Base-by-base conservation (phyloP, 1,139 yeast genomes). In the Entelexis sorbosivorans region DNA sequence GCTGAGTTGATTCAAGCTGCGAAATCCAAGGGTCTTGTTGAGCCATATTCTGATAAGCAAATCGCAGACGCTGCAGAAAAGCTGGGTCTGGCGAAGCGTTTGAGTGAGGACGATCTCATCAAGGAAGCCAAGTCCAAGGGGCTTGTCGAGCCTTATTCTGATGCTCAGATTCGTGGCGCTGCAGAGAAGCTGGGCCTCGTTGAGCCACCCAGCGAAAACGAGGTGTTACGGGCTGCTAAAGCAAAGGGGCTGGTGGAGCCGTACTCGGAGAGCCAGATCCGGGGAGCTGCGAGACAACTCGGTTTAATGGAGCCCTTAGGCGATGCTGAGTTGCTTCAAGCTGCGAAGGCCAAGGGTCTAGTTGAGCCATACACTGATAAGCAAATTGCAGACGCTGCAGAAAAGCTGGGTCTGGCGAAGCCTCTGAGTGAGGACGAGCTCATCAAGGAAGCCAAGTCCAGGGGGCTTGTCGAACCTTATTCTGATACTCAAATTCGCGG, bases 11-110 rank as follows among this genome's bases (percentile, higher is more conserved):
- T 38, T 2, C 24, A 31, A 10, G 22, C 32, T 24, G 49, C 47
- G 47, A 54, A 39, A 39, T 47, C 47, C 40, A 59, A 56, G 40
- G 69, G 64, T 32, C 60, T 63, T 34, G 61, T 60, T 8, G 44
- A 50, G n/a, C 59, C 59, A 1, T 48, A 36, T 8, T 17, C 47
- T 8, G 48, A 54, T 1, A 26, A 19, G 5, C 51, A 56, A 32
- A 32, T 57, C 17, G 7, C 31, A 1, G 17, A 17, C 11, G 36
- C 28, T n/a, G 58, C 59, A 8, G 33, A 20, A 13, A 14, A 20
- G 6, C 33, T 45, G 5, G 59, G 59, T 14, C 51, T 54, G 13
- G 39, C 34, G 29, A 47, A 48, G 17, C 56, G 57, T 5, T 51
- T 43, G 28, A 20, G n/a, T 14, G 53, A 54, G 7, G 49, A 8